Base-by-base conservation (phyloP, 129 eudicot genomes). In the Rutidosis leptorrhynchoides region DNA sequence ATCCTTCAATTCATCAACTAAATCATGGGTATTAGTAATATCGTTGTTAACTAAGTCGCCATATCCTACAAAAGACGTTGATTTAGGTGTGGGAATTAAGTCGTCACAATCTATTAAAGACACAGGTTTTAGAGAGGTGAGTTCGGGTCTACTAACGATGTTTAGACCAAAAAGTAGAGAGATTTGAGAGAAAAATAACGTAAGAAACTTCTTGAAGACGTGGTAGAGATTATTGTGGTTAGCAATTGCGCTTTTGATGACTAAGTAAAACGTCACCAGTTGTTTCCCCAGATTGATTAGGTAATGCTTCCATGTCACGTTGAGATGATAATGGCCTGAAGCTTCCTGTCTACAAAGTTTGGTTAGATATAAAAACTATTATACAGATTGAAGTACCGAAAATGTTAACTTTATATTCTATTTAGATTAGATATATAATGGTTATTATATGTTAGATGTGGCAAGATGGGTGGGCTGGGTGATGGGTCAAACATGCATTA, bases 231-330 rank as follows among this genome's bases (percentile, higher is more conserved):
- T 65, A 35, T 80, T 56, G 65, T 81, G 69, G 51, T 83, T 83
- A 92, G 76, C 98, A 88, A 76, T 26, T 88, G 62, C 98, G 98
- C 74, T 92, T 92, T 52, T 92, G 81, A 54, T 75, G 85, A 30
- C 96, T 87, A 70, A 92, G 88, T 70, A 92, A 33, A 75, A 45
- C 73, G 68, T 92, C 98, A 1, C 72, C 69, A 48, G 33, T 81
- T 70, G 85, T 66, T 80, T 91, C 95, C 42, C 95, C 98, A 79
- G 90, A 75, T 37, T 70, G 84, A 53, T 91, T 85, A 73, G 96
- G 98, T 56, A 88, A 62, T 33, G 84, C 71, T 69, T 91, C 98
- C 95, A 91, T 83, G 90, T 87, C 96, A 37, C 28, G 87, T 27
- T 77, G 96, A 52, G 25, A 3, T 10, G 83, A 49, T 32, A 83